These are phyloP conservation scores for Zygosaccharomyces siamensis DNA, from an alignment of 805 yeast species.

Conservation along the genomic window DNA sequence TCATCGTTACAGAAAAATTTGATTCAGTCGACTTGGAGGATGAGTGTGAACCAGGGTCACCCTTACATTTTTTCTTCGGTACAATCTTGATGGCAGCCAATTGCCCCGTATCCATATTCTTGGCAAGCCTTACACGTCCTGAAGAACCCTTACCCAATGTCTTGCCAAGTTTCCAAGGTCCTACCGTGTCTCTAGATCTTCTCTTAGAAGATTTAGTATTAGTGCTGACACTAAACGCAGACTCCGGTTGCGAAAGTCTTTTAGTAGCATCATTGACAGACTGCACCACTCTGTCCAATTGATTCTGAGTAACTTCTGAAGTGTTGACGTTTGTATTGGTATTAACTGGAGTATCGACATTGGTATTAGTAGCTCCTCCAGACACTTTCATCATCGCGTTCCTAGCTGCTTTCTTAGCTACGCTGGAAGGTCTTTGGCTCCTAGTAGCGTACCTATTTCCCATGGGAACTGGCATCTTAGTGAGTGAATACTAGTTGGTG, in stretches of 20 bases:
- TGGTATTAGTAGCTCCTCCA: conserved; percentile 5
- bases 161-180: conserved; percentile 80
- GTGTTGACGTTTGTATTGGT: neutral
- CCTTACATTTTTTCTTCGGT: conserved; percentile 44
- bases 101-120: conserved; percentile 63
- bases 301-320: conserved; percentile 14
- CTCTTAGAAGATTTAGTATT: conserved; percentile 31
- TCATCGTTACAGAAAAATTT: conserved; percentile 15
- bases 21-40: conserved; percentile 13
- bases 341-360: conserved; percentile 6
- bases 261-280: conserved; percentile 36
- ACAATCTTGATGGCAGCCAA: conserved; percentile 82
- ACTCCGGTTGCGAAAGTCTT: conserved; percentile 32
- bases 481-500: conserved; percentile 25
- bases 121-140: conserved; percentile 72
- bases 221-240: conserved; percentile 21
- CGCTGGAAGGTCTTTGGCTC: conserved; percentile 12
- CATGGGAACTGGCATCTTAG: conserved; percentile 10
- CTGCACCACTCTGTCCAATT: conserved; percentile 32
- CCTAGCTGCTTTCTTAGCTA: conserved; percentile 29
- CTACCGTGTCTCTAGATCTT: conserved; percentile 45
- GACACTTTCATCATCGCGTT: conserved; percentile 24
- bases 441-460: conserved; percentile 9
- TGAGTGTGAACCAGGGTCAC: conserved; percentile 15
- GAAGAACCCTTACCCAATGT: conserved; percentile 81